A percentile compares a stretch with the other conserved stretches of the same genome.
phyloP scores from a whole-genome alignment of 2,329 filamentous ascomycete genomes.

The Thelonectria discophora region DNA sequence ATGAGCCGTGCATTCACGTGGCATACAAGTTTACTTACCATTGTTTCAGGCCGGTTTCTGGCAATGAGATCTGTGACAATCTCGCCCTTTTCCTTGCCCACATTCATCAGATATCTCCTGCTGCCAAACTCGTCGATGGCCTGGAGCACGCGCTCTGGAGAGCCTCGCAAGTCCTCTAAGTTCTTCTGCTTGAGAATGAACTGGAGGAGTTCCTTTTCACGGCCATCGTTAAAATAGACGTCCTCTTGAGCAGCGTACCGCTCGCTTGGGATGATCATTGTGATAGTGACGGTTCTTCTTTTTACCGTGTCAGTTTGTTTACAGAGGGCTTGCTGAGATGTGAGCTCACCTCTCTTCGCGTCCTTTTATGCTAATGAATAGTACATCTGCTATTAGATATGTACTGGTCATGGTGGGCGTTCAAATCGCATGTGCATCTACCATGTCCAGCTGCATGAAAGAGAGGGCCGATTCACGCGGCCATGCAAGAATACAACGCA shows the following conservation, averaged over 20 bases:
- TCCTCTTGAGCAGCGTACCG: constrained; percentile 53
- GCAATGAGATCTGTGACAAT: constrained; percentile 75
- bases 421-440: background rate
- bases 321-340: background rate
- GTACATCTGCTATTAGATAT: background rate
- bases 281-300: background rate
- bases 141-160: constrained; percentile 69
- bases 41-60: constrained; percentile 71
- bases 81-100: constrained; percentile 77
- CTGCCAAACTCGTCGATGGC: constrained; percentile 73
- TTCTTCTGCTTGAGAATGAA: constrained; percentile 71
- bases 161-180: constrained; percentile 69
- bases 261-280: constrained; percentile 45
- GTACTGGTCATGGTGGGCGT: background rate
- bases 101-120: constrained; percentile 82
- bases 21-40: constrained; percentile 55
- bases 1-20: background rate
- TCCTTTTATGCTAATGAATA: background rate
- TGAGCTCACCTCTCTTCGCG: background rate
- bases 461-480: background rate
- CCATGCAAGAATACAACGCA: background rate
- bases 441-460: background rate
- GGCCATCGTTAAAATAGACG: constrained; percentile 70
- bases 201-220: constrained; percentile 76
- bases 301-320: too few species aligned